These are phyloP conservation scores for Balakata baccata DNA, from an alignment of 345 rosid genomes.

Conservation along the genomic window DNA sequence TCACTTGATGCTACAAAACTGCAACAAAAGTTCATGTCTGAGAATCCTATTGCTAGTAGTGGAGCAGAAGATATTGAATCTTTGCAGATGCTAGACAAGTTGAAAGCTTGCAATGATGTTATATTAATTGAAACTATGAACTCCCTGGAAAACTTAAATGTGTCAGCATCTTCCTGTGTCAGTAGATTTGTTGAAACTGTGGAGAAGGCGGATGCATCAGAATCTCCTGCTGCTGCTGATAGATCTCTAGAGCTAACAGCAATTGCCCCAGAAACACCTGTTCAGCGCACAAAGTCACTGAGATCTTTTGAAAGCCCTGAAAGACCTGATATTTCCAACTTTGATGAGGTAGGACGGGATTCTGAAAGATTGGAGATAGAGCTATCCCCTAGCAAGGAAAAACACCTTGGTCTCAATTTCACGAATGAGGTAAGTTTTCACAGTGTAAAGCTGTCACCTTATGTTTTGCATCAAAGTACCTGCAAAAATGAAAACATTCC, in stretches of 20 bases:
- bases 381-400: conserved; percentile 23
- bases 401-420: conserved; percentile 38
- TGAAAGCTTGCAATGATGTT: neutral
- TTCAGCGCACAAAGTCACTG: conserved; percentile 30
- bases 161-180: conserved; percentile 15
- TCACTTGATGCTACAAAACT: conserved; percentile 8
- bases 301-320: conserved; percentile 39
- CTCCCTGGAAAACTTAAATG: conserved; percentile 17
- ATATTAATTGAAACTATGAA: conserved; percentile 16
- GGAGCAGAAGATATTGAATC: conserved; percentile 1
- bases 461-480: neutral
- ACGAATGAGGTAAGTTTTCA: conserved; percentile 39
- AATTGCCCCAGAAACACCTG: conserved; percentile 74
- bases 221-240: conserved; percentile 16
- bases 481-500: neutral
- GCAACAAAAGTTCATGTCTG: conserved; percentile 14
- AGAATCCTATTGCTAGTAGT: conserved; percentile 9
- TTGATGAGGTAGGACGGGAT: conserved; percentile 24
- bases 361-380: conserved; percentile 27
- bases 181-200: conserved; percentile 11
- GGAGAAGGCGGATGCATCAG: conserved; percentile 18
- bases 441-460: neutral
- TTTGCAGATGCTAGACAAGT: conserved; percentile 1
- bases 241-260: conserved; percentile 29
- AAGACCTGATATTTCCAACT: conserved; percentile 28